Percentiles rank a stretch among this genome's conserved stretches.
phyloP scores from a whole-genome alignment of 805 yeast genomes.

The Candida koratica region DNA sequence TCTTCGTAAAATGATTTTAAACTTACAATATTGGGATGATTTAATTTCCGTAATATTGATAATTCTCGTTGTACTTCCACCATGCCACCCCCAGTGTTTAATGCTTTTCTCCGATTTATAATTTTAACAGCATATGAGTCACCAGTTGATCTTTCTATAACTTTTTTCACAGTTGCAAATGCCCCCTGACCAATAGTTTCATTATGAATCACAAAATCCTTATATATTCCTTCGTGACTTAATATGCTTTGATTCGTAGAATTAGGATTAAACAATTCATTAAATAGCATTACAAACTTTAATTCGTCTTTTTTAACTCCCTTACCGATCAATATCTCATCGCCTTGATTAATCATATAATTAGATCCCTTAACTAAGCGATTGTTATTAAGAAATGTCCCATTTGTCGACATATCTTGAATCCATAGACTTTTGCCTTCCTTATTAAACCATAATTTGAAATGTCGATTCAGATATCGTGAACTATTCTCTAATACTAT shows the following conservation, averaged over 20 bases:
- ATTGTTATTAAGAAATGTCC: slow-evolving; percentile 78
- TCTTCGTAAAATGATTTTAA: slow-evolving; percentile 86
- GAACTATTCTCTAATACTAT: slow-evolving; percentile 55
- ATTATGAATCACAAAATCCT: slow-evolving; percentile 71
- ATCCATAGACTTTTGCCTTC: slow-evolving; percentile 55
- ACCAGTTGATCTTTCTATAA: slow-evolving; percentile 81
- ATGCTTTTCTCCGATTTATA: slow-evolving; percentile 70
- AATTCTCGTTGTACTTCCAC: slow-evolving; percentile 85
- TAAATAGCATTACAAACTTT: slow-evolving; percentile 49
- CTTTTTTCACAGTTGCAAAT: slow-evolving; percentile 91
- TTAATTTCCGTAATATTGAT: slow-evolving; percentile 67
- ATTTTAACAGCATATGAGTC: slow-evolving; percentile 87
- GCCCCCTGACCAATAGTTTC: slow-evolving; percentile 98
- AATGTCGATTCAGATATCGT: slow-evolving; percentile 71
- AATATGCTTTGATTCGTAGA: slow-evolving; percentile 22
- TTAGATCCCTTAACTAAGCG: slow-evolving; percentile 72
- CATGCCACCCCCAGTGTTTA: slow-evolving; percentile 57
- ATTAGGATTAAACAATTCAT: slow-evolving; percentile 37
- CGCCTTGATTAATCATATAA: slow-evolving; percentile 85
- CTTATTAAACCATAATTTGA: slow-evolving; percentile 62
- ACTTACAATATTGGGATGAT: slow-evolving; percentile 82
- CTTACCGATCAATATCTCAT: slow-evolving; percentile 83
- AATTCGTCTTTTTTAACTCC: slow-evolving; percentile 74
- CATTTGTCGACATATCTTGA: slow-evolving; percentile 83
- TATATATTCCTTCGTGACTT: slow-evolving; percentile 54